Conservation (phyloP, 805 yeast species). For the Teunomyces barrocoloradensis region DNA sequence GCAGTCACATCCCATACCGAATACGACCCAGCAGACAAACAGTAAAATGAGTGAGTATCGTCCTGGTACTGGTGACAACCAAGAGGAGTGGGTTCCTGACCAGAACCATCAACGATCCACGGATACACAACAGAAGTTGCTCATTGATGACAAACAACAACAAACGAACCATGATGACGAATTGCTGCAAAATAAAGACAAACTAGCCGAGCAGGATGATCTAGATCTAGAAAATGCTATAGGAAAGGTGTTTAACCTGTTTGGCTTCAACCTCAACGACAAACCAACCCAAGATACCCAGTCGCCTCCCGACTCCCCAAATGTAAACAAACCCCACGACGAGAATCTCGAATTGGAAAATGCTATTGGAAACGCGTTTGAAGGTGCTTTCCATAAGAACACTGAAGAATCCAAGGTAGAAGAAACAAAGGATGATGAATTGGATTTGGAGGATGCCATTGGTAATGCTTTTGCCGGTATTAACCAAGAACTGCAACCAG, state of each 20-base stretch:
- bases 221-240: slow-evolving; percentile 33
- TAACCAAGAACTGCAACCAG: background rate
- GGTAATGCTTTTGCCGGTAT: slow-evolving; percentile 25
- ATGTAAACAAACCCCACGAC: slow-evolving; percentile 1
- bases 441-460: slow-evolving; percentile 25
- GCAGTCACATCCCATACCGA: slow-evolving; percentile 18
- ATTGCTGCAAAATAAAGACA: slow-evolving; percentile 10
- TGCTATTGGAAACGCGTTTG: slow-evolving; percentile 15
- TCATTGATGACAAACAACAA: background rate
- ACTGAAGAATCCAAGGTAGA: background rate
- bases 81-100: background rate
- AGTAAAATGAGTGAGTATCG: slow-evolving; percentile 1
- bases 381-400: slow-evolving; percentile 1
- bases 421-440: slow-evolving; percentile 8
- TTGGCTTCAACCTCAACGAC: slow-evolving; percentile 16
- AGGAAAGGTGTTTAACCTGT: slow-evolving; percentile 38
- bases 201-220: slow-evolving; percentile 13
- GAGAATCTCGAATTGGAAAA: slow-evolving; percentile 12
- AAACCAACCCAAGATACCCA: background rate
- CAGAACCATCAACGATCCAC: background rate
- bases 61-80: background rate
- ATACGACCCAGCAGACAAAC: slow-evolving; percentile 1
- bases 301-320: background rate
- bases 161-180: background rate
- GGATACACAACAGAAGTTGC: background rate